phyloP scores from a whole-genome alignment of 805 yeast species.

The Tetrapisispora arboricola region DNA sequence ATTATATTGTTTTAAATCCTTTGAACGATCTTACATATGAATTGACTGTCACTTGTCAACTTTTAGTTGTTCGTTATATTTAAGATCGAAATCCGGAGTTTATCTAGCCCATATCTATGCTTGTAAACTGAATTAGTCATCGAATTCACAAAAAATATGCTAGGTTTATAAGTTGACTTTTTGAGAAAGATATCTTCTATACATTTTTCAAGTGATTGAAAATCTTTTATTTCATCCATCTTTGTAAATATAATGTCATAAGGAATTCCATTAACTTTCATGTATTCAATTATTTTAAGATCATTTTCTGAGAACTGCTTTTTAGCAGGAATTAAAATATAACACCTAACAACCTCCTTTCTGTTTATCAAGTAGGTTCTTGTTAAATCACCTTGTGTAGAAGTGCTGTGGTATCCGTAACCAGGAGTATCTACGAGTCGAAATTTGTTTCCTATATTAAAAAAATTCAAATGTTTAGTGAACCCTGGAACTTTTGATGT shows the following conservation, averaged over 20 bases:
- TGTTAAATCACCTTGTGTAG: conserved; percentile 60
- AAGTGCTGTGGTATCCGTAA: conserved; percentile 63
- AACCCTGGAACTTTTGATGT: conserved; percentile 48
- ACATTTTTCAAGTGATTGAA: conserved; percentile 31
- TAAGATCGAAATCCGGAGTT: conserved; percentile 40
- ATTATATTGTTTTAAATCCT: too few relatives aligned
- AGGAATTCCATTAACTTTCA: conserved; percentile 47
- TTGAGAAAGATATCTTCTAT: conserved; percentile 31
- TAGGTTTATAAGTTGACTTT: conserved; percentile 35
- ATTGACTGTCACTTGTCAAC: too few relatives aligned
- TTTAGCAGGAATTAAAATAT: conserved; percentile 49
- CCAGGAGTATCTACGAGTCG: conserved; percentile 84
- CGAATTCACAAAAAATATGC: conserved; percentile 45
- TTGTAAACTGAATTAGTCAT: conserved; percentile 26
- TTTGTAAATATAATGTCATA: conserved; percentile 74
- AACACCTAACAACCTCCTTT: conserved; percentile 45
- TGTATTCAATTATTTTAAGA: conserved; percentile 37
- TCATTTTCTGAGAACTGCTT: conserved; percentile 55
- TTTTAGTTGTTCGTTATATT: background rate
- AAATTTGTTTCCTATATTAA: conserved; percentile 51
- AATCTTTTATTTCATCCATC: conserved; percentile 44
- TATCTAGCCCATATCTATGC: conserved; percentile 44
- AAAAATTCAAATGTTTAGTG: conserved; percentile 58
- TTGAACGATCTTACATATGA: too few relatives aligned
- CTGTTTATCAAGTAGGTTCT: conserved; percentile 51